phyloP scores from a whole-genome alignment of 306 rosid species.

The Mimosa pudica region DNA sequence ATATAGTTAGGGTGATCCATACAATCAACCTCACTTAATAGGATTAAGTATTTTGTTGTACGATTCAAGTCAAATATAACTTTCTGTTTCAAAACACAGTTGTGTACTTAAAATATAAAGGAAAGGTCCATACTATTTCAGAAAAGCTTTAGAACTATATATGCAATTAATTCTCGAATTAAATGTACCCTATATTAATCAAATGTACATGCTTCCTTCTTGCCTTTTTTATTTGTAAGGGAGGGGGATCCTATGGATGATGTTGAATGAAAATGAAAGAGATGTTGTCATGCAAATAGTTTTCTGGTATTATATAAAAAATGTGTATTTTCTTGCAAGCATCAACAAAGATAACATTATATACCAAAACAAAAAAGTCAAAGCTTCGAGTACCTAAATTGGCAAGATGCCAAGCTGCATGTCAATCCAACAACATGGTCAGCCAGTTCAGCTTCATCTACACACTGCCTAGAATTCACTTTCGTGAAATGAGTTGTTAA shows the following conservation, averaged over 20 bases:
- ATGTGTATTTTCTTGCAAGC: constrained; percentile 7
- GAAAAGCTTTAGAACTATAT: not conserved
- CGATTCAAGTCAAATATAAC: not conserved
- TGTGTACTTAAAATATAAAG: not conserved
- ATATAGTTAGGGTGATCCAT: not conserved
- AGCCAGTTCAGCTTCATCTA: constrained; percentile 93
- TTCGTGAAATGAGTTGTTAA: constrained; percentile 66
- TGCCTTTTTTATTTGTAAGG: not conserved
- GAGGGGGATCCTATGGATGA: not conserved
- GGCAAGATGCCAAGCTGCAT: constrained; percentile 86
- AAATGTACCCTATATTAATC: not conserved
- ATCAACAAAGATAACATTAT: constrained; percentile 18
- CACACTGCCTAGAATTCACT: constrained; percentile 88
- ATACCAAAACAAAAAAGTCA: constrained; percentile 12
- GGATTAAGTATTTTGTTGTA: not conserved
- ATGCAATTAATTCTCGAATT: not conserved
- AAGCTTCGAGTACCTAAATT: constrained; percentile 65
- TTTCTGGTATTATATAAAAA: not conserved
- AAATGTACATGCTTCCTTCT: not conserved
- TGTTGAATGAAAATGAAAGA: not conserved
- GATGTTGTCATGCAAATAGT: not conserved
- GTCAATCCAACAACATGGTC: constrained; percentile 96
- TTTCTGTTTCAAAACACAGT: not conserved
- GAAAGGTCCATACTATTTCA: not conserved
- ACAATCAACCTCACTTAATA: not conserved